Base-by-base conservation (phyloP, 2,329 filamentous ascomycete genomes). In the Diaporthe australafricana region DNA sequence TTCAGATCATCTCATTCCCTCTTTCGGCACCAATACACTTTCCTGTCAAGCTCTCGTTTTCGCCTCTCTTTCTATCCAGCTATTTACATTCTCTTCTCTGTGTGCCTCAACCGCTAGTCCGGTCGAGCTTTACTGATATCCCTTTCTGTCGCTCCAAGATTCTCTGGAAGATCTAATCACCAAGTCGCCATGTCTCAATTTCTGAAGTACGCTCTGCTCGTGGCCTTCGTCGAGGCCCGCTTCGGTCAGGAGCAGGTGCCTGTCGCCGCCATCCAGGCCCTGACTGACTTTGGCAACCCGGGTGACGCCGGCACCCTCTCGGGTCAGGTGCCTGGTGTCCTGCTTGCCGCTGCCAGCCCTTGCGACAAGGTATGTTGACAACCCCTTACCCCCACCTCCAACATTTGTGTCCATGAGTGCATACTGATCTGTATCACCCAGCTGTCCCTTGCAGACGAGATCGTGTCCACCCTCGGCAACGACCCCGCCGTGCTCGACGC, bases 221-320 rank as follows among this genome's bases (percentile, higher is more conserved):
- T 84, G 72, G 77, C 83, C 45, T 65, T 45, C 40, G 84, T 80
- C 70, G 83, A 87, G 74, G 87, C 87, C 72, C 85, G 90, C 74
- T 92, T 92, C 79, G 87, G 86, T 52, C 89, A 92, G 81, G 90
- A 92, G 79, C 88, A 91, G 78, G 78, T 84, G 56, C 87, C 89
- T 65, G 89, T 91, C 56, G 75, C 81, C 25, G 88, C 85, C 72
- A 87, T 92, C 74, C 77, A 79, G 53, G 84, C 84, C 20, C 85
- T 92, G 30, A 78, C 83, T 68, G 81, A 84, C 75, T 86, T 87
- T 57, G 90, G 90, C 70, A 80, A 82, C 53, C 82, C 89, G 3
- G 91, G 91, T 52, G 85, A 86, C 76, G 90, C 91, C 53, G 86
- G 86, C 48, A 92, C 90, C 55, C 87, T 93, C 69, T 88, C 89